Conservation (phyloP, 23 red algal species). For the Cyanidium caldarium region DNA sequence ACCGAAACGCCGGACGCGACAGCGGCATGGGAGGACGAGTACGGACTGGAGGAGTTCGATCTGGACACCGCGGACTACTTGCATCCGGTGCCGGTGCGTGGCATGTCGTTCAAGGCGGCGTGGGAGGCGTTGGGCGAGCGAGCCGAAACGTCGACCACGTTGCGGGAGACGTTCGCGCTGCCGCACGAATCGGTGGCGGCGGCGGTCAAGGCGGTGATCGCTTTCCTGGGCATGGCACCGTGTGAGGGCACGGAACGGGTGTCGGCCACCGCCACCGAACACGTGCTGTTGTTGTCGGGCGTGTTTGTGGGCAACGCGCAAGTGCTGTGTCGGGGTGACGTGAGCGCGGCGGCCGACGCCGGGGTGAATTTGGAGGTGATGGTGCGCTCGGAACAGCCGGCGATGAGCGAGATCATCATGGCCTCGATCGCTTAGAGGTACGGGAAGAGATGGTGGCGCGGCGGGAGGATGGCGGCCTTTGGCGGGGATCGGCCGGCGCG, state of each 20-base stretch:
- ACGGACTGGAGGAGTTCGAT: constrained; percentile 57
- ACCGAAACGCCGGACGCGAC: constrained; percentile 49
- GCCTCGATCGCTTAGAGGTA: constrained; percentile 33
- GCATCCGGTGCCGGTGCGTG: constrained; percentile 29
- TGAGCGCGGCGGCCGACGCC: constrained; percentile 16
- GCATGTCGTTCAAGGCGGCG: constrained; percentile 39
- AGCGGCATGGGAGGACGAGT: constrained; percentile 61
- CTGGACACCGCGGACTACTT: constrained; percentile 57
- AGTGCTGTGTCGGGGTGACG: constrained; percentile 41
- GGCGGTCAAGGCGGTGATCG: constrained; percentile 57
- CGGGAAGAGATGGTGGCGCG: too few species aligned
- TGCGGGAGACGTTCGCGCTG: constrained; percentile 53
- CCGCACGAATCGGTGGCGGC: constrained; percentile 59
- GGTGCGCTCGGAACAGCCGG: constrained; percentile 37
- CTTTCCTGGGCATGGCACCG: constrained; percentile 59
- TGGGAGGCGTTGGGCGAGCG: constrained; percentile 65
- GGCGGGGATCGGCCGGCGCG: too few species aligned
- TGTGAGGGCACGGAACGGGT: constrained; percentile 57
- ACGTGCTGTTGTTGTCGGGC: constrained; percentile 66
- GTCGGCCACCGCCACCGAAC: constrained; percentile 39
- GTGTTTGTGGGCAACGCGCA: constrained; percentile 49
- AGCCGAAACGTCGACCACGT: constrained; percentile 21
- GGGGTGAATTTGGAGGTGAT: constrained; percentile 55
- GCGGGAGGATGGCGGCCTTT: too few species aligned
- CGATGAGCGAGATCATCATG: constrained; percentile 47